A percentile compares a stretch with the other conserved stretches of the same genome.
phyloP scores from a whole-genome alignment of 1,284 basidiomycete species.

The Moniliophthora roreri region DNA sequence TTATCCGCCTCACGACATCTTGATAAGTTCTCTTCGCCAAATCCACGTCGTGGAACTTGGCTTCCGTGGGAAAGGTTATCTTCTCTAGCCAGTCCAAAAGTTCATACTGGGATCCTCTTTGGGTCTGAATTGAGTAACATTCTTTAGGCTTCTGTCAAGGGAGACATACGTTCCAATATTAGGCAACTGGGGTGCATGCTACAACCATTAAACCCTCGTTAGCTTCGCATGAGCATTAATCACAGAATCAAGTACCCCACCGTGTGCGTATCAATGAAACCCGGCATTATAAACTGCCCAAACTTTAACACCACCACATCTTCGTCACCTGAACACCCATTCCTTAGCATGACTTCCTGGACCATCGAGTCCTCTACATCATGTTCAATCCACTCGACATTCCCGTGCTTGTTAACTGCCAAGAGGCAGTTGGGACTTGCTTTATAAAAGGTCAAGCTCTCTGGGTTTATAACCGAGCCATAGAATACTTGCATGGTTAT shows the following conservation, averaged over 20 bases:
- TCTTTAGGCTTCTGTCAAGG: not conserved
- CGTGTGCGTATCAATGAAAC: slow-evolving; percentile 89
- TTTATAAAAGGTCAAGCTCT: slow-evolving; percentile 51
- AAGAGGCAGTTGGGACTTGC: slow-evolving; percentile 60
- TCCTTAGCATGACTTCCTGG: slow-evolving; percentile 43
- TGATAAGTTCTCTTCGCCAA: slow-evolving; percentile 77
- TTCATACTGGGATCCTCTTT: slow-evolving; percentile 71
- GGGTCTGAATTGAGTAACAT: not conserved
- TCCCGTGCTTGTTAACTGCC: slow-evolving; percentile 54
- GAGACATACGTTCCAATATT: slow-evolving; percentile 73
- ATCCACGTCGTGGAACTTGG: slow-evolving; percentile 68
- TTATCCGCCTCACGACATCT: slow-evolving; percentile 72
- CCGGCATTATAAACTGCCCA: slow-evolving; percentile 86
- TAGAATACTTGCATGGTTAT: slow-evolving; percentile 46
- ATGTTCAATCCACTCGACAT: slow-evolving; percentile 68
- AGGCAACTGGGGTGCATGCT: slow-evolving; percentile 89
- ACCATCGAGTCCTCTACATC: slow-evolving; percentile 47
- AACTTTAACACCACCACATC: slow-evolving; percentile 47
- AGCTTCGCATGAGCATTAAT: not conserved
- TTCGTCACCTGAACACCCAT: slow-evolving; percentile 30
- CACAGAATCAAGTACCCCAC: slow-evolving; percentile 44
- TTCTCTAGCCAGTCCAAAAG: slow-evolving; percentile 91
- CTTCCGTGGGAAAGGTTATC: slow-evolving; percentile 89
- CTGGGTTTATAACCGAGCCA: slow-evolving; percentile 68
- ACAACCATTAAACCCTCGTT: not conserved